Evolutionary conservation across 108 stramenopile species (phyloP), one percentile per base, ranked within the genome.

Genomic region (Skeletonema costatum): DNA sequence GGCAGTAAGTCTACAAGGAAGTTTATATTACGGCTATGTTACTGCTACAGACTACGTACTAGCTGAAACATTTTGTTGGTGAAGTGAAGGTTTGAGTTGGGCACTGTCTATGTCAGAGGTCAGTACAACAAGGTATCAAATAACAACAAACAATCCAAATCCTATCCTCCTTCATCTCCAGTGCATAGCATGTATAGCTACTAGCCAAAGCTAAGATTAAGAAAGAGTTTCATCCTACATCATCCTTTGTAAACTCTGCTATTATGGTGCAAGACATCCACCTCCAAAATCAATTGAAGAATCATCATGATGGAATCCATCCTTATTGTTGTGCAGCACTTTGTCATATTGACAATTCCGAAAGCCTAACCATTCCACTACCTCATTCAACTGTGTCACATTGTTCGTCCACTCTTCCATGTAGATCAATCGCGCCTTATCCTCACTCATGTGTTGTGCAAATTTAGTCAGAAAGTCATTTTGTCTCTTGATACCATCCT

Each of bases 351-450:
- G 21, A 61, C 74, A 75, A 60, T 70, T 32, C 33, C 21, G 12
- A 78, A 76, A 85, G 21, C 84, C 80, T 29, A 85, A 33, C 79
- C 79, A 85, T 21, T 50, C 29, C 31, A 85, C 70, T 6, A 63
- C 58, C 19, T 71, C 65, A 64, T 85, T 85, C 17, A 81, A 48
- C 5, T 67, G 19, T 3, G 16, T 29, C 5, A 81, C 75, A 73
- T 85, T 61, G n/a, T 67, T 62, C 2, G 71, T 68, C 78, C 78
- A 85, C 30, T 77, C 60, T 21, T 71, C 41, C 46, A 61, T 76
- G 70, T 85, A 78, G n/a, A 85, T 63, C 32, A 81, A n/a, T 3
- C 13, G 39, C 6, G 84, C 75, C 46, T n/a, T 38, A 25, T 74
- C 38, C 3, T 13, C 58, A 25, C 84, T 75, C 48, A 85, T 64